Percentiles rank a stretch among this genome's conserved stretches.
Evolutionary conservation across 1,139 yeast species (phyloP).

Genomic region (Zygoascus meyerae): DNA sequence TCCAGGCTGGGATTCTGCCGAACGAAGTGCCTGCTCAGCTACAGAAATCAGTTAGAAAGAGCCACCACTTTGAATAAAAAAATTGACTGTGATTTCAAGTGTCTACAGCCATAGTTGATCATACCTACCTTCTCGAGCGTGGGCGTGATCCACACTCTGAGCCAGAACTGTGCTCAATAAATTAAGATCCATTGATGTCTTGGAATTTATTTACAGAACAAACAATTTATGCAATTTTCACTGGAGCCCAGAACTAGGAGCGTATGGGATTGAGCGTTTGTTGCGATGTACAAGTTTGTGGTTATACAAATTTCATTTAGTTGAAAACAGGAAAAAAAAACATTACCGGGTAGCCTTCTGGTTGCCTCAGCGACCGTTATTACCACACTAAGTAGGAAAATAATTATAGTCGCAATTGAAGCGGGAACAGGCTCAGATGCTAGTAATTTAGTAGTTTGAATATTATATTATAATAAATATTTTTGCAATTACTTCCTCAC

Average conservation of each 20-base stretch:
- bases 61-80: neutral
- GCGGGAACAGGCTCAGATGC: too few relatives aligned
- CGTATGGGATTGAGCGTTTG: neutral
- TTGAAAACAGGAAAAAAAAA: neutral
- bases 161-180: slow-evolving; percentile 16
- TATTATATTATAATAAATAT: too few relatives aligned
- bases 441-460: too few relatives aligned
- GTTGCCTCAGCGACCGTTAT: too few relatives aligned
- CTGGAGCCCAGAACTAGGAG: neutral
- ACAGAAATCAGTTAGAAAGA: slow-evolving; percentile 2
- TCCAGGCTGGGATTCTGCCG: slow-evolving; percentile 61
- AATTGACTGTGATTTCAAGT: neutral
- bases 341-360: neutral
- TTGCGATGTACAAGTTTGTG: neutral
- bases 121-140: slow-evolving; percentile 21
- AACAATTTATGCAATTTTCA: neutral
- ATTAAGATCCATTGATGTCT: slow-evolving; percentile 4
- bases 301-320: too few relatives aligned
- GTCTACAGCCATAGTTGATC: neutral
- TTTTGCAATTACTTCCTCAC: too few relatives aligned
- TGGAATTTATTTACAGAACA: slow-evolving; percentile 3
- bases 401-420: too few relatives aligned
- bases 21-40: slow-evolving; percentile 43
- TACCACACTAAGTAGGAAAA: too few relatives aligned
- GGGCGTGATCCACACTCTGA: slow-evolving; percentile 21